Base-by-base conservation (phyloP, 2,329 filamentous ascomycete species). In the Fusarium sp. region DNA sequence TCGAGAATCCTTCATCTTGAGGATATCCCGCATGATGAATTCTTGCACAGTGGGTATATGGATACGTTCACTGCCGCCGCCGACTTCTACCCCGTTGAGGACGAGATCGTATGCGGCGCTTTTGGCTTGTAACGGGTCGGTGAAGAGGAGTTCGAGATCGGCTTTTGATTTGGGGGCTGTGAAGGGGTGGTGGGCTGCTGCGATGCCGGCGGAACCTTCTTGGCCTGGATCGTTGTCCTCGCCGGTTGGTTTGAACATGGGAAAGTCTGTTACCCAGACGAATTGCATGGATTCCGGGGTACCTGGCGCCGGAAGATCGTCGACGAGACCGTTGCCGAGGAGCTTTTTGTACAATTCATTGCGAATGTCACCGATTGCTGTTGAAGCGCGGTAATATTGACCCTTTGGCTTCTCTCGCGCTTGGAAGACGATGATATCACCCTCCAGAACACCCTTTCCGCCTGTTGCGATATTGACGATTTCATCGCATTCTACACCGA, bases 61-160 rank as follows among this genome's bases (percentile, higher is more conserved):
- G 61, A 98, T 98, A 86, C 96, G 93, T 17, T 94, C 89, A 79
- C 93, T 97, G 37, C 96, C 97, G 14, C 96, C 96, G 30, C 96
- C 96, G 3, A 99, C 88, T 81, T 99, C 96, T 8, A 97, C 90
- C 7, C 96, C 96, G 78, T 99, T 99, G 75, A 98, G 89, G 0
- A 99, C 95, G 17, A 99, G 89, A 76, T 99, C 96, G 82, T 98
- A 99, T 78, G 97, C 95, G 75, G 97, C 95, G 6, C 92, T 97
- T 73, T 87, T 89, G 3, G 90, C 94, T 49, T 86, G 81, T 2
- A 94, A 85, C 0, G 96, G 95, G 42, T 94, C 86, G 0, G 86
- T 90, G 40, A 90, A 85, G 2, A 98, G 88, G 1, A 93, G 81
- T 41, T 94, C 91, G 18, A 97, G 87, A 78, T 98, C 95, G 7